phyloP scores from a whole-genome alignment of 179 eudicot species.

The Monotropa hypopitys region DNA sequence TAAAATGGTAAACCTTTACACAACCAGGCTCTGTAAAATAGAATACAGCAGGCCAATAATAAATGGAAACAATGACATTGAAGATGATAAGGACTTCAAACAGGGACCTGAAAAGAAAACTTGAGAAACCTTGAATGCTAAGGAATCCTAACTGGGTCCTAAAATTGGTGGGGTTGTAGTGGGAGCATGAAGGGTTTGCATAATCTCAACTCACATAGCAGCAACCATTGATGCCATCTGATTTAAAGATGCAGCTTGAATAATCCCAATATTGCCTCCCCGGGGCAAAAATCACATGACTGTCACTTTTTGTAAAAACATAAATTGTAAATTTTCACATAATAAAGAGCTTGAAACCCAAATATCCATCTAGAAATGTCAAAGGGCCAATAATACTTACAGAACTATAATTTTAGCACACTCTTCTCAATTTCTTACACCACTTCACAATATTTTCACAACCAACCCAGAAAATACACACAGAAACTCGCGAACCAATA shows the following conservation, averaged over 20 bases:
- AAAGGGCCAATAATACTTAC: conserved; percentile 19
- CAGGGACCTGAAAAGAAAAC: not conserved
- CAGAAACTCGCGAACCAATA: too few relatives aligned
- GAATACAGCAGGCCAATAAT: not conserved
- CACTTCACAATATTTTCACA: too few relatives aligned
- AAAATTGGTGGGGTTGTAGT: not conserved
- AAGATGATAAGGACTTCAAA: not conserved
- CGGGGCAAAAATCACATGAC: not conserved
- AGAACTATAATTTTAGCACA: too few relatives aligned
- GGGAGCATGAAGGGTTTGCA: not conserved
- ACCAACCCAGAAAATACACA: too few relatives aligned
- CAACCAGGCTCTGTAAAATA: too few relatives aligned
- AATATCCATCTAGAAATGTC: not conserved
- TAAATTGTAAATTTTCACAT: not conserved
- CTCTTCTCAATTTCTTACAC: too few relatives aligned
- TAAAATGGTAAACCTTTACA: not conserved
- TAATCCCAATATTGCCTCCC: not conserved
- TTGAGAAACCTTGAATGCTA: not conserved
- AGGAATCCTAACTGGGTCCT: not conserved
- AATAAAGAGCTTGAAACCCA: not conserved
- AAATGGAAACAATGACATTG: not conserved
- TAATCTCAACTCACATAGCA: not conserved
- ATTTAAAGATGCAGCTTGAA: not conserved
- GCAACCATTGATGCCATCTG: not conserved
- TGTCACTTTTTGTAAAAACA: not conserved